Conservation (phyloP, 2,329 filamentous ascomycete genomes). For the Xylaria sp. region DNA sequence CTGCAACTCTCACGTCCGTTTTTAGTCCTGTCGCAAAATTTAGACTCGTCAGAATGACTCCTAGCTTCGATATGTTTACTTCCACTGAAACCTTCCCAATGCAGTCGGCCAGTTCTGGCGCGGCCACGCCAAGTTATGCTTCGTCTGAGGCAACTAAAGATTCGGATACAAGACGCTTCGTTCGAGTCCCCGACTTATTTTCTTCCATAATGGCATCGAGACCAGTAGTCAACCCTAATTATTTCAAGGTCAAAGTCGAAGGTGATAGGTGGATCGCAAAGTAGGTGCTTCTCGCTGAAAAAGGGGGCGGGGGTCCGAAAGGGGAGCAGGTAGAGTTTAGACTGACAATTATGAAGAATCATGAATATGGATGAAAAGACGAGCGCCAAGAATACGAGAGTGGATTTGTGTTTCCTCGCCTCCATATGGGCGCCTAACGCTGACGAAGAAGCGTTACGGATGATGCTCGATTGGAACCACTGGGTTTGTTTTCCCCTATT, state of each 20-base stretch:
- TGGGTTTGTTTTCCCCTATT: slow-evolving; percentile 29
- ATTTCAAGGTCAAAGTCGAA: slow-evolving; percentile 37
- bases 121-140: no score
- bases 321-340: no score
- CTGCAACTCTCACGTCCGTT: no score
- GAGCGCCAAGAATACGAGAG: slow-evolving; percentile 18
- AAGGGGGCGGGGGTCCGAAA: no score
- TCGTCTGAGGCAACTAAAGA: no score
- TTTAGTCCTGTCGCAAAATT: no score
- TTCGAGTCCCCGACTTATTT: slow-evolving; percentile 34
- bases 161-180: no score
- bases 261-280: slow-evolving; percentile 35
- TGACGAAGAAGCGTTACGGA: slow-evolving; percentile 31
- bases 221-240: slow-evolving; percentile 36
- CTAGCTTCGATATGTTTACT: no score
- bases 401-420: slow-evolving; percentile 30
- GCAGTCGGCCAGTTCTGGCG: no score
- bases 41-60: no score
- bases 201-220: slow-evolving; percentile 38
- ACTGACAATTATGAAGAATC: slow-evolving; percentile 12
- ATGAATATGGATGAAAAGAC: slow-evolving; percentile 34
- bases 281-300: slow-evolving; percentile 1
- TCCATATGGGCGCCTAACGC: slow-evolving; percentile 33
- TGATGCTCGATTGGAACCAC: slow-evolving; percentile 36
- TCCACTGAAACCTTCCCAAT: no score